Percentiles rank a stretch among this genome's conserved stretches.
Evolutionary conservation across 164 flowering plant genomes (phyloP).

Genomic region (Litsea cubeba): DNA sequence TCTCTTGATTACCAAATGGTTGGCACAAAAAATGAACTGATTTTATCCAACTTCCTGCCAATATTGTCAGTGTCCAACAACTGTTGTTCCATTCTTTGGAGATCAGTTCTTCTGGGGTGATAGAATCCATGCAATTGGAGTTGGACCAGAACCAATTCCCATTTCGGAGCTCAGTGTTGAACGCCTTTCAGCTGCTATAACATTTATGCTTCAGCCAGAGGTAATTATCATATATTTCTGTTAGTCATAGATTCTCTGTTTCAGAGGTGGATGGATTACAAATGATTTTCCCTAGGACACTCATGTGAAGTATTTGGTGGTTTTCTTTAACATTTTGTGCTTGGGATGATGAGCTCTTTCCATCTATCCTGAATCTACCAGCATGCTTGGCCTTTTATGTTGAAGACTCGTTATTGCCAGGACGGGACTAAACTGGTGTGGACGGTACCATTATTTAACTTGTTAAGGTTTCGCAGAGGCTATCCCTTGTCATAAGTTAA

Average conservation of each 20-base stretch:
- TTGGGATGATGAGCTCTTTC: not conserved
- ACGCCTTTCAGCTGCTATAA: slow-evolving; percentile 65
- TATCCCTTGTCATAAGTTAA: too few species aligned
- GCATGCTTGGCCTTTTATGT: not conserved
- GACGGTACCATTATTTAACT: too few species aligned
- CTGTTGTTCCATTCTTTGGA: slow-evolving; percentile 95
- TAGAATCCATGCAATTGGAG: slow-evolving; percentile 59
- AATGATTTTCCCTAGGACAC: not conserved
- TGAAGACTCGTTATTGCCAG: not conserved
- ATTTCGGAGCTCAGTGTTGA: slow-evolving; percentile 64
- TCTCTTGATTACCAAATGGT: not conserved
- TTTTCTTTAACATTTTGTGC: not conserved
- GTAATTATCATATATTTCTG: slow-evolving; percentile 24
- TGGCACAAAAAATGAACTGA: not conserved
- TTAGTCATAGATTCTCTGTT: not conserved
- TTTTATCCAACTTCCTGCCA: not conserved
- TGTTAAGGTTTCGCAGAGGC: too few species aligned
- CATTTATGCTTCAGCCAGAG: slow-evolving; percentile 91
- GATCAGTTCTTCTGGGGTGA: slow-evolving; percentile 98
- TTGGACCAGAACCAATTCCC: slow-evolving; percentile 89
- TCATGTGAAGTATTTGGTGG: not conserved
- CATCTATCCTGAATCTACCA: not conserved
- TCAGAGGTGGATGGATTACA: not conserved
- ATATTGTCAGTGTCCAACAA: slow-evolving; percentile 77
- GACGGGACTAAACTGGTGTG: not conserved